Conservation (phyloP, 805 yeast species). For the Cephaloascus albidus region DNA sequence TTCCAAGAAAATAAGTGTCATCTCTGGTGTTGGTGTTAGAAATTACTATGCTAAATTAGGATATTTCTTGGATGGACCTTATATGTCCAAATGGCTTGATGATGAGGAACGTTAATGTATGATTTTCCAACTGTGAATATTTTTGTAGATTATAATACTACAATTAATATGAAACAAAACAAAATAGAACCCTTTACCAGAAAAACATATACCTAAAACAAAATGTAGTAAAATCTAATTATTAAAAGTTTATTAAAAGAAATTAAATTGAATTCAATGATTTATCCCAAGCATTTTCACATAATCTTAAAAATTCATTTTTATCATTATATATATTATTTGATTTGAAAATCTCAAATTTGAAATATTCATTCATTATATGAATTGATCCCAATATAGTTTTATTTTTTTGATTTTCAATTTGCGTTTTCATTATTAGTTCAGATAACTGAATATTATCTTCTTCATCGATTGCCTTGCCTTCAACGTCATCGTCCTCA, state of each 20-base stretch:
- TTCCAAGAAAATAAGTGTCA: conserved; percentile 82
- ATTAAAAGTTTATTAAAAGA: no score
- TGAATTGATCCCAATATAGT: conserved; percentile 4
- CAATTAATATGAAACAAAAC: no score
- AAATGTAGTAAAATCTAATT: no score
- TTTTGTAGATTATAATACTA: no score
- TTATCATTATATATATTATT: conserved; percentile 3
- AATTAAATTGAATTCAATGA: conserved; percentile 1
- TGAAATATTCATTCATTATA: conserved; percentile 8
- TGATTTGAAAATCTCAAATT: conserved; percentile 9
- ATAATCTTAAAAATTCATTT: conserved; percentile 18
- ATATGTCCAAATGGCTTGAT: conserved; percentile 62
- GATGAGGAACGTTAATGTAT: neutral
- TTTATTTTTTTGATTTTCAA: conserved; percentile 4
- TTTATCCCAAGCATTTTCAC: conserved; percentile 25
- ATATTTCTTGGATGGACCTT: conserved; percentile 90
- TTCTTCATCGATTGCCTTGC: conserved; percentile 24
- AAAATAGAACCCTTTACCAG: no score
- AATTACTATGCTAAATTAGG: conserved; percentile 92
- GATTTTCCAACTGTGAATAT: no score
- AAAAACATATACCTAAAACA: no score
- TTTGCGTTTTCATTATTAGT: neutral
- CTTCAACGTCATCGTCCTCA: conserved; percentile 15
- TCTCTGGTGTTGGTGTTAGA: conserved; percentile 96
- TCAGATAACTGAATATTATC: conserved; percentile 19